Base-by-base conservation (phyloP, 2,329 filamentous ascomycete genomes). In the Neophaeococcomyces aloes region DNA sequence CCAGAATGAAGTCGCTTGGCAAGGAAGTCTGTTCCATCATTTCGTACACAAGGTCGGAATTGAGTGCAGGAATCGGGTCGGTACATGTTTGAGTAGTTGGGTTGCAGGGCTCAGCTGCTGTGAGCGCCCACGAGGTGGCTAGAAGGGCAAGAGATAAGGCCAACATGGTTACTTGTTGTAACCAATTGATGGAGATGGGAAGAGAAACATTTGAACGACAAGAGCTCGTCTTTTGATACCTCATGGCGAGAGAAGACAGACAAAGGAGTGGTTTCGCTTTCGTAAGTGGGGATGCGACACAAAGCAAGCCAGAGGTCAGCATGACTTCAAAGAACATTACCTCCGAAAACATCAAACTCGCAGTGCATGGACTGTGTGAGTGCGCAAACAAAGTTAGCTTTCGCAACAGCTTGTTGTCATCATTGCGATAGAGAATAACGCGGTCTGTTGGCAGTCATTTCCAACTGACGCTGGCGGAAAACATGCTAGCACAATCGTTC, bases 11-110 rank as follows among this genome's bases (percentile, higher is more conserved):
- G 62, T 86, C 79, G 38, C 39, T 11, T 13, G 51, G 49, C 6
- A 48, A 46, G 3, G 89, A 87, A 21, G 70, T 65, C 50, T 85
- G 85, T 52, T 82, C 69, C 27, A 77, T 81, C 65, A 96, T 94
- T 67, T 95, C 86, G 63, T 91, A 80, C 49, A 76, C 73, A 56
- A 88, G 81, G 30, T 29, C 13, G 5, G 18, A 3, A 13, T 41
- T 85, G 3, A 96, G 75, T 1, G 87, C 89, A 5, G 84, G 78
- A 60, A 94, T 71, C 39, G 84, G 62, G 19, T 41, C 29, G 3
- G 83, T 75, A 57, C 89, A 95, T 46, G 48, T 34, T 21, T 30
- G 43, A 21, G 40, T 43, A 13, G 38, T 32, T n/a, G 38, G 38
- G 15, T 33, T 18, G 25, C 38, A 41, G 7, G 43, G 19, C 23